A percentile compares a stretch with the other conserved stretches of the same genome.
These are phyloP conservation scores for Ophiorrhiza pumila DNA, from an alignment of 257 asterid species.

Conservation along the genomic window DNA sequence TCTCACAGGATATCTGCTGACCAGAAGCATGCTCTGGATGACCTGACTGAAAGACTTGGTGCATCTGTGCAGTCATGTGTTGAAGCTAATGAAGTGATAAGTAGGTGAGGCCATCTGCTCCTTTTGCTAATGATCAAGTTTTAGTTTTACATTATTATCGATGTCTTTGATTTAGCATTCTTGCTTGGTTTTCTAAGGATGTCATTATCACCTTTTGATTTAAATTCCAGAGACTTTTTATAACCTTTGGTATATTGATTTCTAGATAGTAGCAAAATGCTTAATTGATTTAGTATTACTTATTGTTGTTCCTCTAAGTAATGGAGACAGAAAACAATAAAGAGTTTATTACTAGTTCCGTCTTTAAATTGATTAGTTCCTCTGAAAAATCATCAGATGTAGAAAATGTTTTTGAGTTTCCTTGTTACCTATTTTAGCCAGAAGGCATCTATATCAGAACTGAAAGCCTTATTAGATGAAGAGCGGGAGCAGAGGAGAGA, in stretches of 20 bases:
- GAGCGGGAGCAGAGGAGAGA: slow-evolving; percentile 94
- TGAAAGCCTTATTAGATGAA: slow-evolving; percentile 74
- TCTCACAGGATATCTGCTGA: slow-evolving; percentile 58
- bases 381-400: background rate
- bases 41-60: slow-evolving; percentile 68
- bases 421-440: slow-evolving; percentile 59
- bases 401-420: slow-evolving; percentile 1
- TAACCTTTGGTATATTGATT: background rate
- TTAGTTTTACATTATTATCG: background rate
- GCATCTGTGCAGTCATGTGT: slow-evolving; percentile 75
- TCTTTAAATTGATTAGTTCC: background rate
- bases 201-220: background rate
- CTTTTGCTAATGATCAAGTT: slow-evolving; percentile 1
- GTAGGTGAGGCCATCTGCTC: slow-evolving; percentile 53
- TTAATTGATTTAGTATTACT: background rate
- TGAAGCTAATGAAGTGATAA: slow-evolving; percentile 91
- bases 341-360: background rate
- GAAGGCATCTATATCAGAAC: slow-evolving; percentile 71
- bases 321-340: background rate
- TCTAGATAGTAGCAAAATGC: background rate
- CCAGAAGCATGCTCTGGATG: slow-evolving; percentile 70
- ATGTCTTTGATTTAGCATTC: background rate
- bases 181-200: background rate
- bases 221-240: background rate
- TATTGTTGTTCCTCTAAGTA: background rate